Evolutionary conservation across 371 early-diverging fungal genomes (phyloP), one percentile per base, ranked within the genome.

Genomic region (Actinomortierella ambigua): DNA sequence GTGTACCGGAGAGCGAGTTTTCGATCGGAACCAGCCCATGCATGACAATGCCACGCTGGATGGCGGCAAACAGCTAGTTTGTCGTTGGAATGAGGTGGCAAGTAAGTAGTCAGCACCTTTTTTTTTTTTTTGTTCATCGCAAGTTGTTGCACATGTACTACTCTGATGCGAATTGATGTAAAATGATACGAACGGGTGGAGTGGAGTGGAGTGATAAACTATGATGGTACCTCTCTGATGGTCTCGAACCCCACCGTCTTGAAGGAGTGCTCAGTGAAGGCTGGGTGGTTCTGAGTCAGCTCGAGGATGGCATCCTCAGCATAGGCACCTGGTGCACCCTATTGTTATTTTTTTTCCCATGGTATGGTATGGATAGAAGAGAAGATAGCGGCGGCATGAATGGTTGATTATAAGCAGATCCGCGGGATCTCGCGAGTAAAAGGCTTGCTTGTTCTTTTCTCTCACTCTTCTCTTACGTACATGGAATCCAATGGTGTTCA

Each of bases 251-350:
- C 71, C 4, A 65, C 71, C 7, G 71, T 70, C 11, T 39, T 11
- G 43, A 70, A 70, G 23, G 71, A 42, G 43, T 61, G 62, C 23
- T 61, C 58, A 20, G 65, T 55, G 22, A 70, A 70, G 54, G 55
- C 65, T 14, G 71, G 59, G 26, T 70, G 71, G 18, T 18, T 65
- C 7, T 65, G 65, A 22, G 71, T 70, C 56, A 70, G 44, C 41
- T 70, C 71, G 23, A 70, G 58, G 53, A 70, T 70, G 49, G 71
- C 71, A 42, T 70, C 71, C 47, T 70, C 65, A 23, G 71, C 71
- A 53, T 70, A 70, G 22, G 71, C 71, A 55, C 71, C 71, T 22
- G 61, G 57, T 9, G 58, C 66, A 7, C 71, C 71, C 71, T 70
- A 50, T 51, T n/a, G n/a, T n/a, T n/a, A n/a, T n/a, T n/a, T n/a